A percentile compares a stretch with the other conserved stretches of the same genome.
phyloP scores from a whole-genome alignment of 2,329 filamentous ascomycete genomes.

The Beauveria brongniartii region DNA sequence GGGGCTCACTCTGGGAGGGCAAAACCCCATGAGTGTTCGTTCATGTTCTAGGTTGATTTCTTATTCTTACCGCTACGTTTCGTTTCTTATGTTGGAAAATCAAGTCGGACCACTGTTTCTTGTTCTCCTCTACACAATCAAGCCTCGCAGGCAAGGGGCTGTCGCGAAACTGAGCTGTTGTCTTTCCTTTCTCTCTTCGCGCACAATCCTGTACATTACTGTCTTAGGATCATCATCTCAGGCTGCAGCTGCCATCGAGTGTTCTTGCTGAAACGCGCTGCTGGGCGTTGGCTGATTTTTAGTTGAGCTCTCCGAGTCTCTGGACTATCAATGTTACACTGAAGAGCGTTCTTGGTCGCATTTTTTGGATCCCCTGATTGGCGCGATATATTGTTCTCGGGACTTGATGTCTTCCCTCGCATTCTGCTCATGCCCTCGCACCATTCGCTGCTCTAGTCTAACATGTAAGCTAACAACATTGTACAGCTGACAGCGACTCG shows the following conservation, averaged over 20 bases:
- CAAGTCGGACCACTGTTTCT: conserved; percentile 1
- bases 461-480: conserved; percentile 1
- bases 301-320: conserved; percentile 8
- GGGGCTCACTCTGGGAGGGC: neutral
- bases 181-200: neutral
- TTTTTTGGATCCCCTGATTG: neutral
- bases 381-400: neutral
- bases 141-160: conserved; percentile 7
- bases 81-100: conserved; percentile 5
- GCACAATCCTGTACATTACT: conserved; percentile 48
- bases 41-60: conserved; percentile 3
- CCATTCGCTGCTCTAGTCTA: neutral
- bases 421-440: neutral
- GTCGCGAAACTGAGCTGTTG: conserved; percentile 6
- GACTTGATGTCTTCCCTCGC: neutral
- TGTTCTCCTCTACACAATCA: conserved; percentile 2
- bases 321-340: conserved; percentile 10
- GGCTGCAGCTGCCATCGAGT: conserved; percentile 33
- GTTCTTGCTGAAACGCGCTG: conserved; percentile 23
- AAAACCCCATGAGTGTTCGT: neutral
- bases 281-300: conserved; percentile 4
- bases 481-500: neutral
- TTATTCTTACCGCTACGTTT: neutral
- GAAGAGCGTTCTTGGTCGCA: neutral
- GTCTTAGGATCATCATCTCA: conserved; percentile 33